Conservation (phyloP, 1,284 basidiomycete genomes). For the Trametes pubescens region DNA sequence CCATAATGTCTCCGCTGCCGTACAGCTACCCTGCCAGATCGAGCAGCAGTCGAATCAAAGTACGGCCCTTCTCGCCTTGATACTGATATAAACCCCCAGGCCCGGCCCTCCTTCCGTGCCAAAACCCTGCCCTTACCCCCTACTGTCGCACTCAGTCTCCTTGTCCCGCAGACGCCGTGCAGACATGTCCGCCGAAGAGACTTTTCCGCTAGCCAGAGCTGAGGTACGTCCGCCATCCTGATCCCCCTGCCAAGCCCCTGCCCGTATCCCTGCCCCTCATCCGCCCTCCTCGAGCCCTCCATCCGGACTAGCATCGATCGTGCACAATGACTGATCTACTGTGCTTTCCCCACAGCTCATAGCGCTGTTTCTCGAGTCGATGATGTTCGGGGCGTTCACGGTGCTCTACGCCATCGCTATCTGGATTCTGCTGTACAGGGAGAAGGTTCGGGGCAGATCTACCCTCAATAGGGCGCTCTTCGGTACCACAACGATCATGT, state of each 20-base stretch:
- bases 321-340: neutral
- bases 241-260: conserved; percentile 1
- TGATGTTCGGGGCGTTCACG: conserved; percentile 33
- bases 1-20: conserved; percentile 7
- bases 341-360: conserved; percentile 14
- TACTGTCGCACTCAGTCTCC: neutral
- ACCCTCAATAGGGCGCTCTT: conserved; percentile 31
- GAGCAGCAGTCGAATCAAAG: neutral
- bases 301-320: neutral
- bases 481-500: conserved; percentile 30
- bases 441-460: conserved; percentile 25
- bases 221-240: conserved; percentile 10
- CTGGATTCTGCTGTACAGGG: conserved; percentile 35
- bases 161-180: conserved; percentile 7
- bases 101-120: conserved; percentile 9
- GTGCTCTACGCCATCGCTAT: conserved; percentile 32
- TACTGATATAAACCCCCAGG: conserved; percentile 8
- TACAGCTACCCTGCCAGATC: conserved; percentile 2
- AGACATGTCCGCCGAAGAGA: conserved; percentile 26
- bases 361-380: conserved; percentile 31
- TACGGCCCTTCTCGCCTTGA: neutral
- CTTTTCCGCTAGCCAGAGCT: conserved; percentile 22
- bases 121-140: conserved; percentile 5
- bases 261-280: neutral
- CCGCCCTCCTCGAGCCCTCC: neutral